phyloP scores from a whole-genome alignment of 768 basidiomycete species.

The Psilocybe subaeruginosa region DNA sequence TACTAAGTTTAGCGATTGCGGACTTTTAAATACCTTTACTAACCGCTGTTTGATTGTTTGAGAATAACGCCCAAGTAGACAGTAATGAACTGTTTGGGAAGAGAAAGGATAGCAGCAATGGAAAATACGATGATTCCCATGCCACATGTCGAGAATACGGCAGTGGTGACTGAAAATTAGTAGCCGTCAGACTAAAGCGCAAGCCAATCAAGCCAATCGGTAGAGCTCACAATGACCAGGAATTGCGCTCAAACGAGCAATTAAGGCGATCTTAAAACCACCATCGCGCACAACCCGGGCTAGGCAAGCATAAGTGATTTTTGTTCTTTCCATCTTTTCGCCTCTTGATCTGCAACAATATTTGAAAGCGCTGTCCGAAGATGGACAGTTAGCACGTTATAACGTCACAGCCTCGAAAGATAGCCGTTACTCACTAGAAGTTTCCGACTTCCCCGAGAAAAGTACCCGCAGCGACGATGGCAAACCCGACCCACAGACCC shows the following conservation, averaged over 20 bases:
- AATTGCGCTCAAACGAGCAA: slow-evolving; percentile 80
- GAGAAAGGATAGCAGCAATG: slow-evolving; percentile 77
- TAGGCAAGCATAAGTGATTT: slow-evolving; percentile 61
- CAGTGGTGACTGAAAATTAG: slow-evolving; percentile 70
- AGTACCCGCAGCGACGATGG: slow-evolving; percentile 81
- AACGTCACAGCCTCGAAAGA: background rate
- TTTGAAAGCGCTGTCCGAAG: slow-evolving; percentile 68
- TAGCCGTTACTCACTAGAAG: slow-evolving; percentile 66
- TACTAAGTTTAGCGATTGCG: background rate
- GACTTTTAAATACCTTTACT: background rate
- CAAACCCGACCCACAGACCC: slow-evolving; percentile 88
- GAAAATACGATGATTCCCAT: slow-evolving; percentile 81
- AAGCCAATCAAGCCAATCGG: background rate
- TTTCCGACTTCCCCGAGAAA: slow-evolving; percentile 87
- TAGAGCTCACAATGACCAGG: slow-evolving; percentile 77
- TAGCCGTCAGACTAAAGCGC: slow-evolving; percentile 6
- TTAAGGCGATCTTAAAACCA: slow-evolving; percentile 82
- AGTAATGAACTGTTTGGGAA: slow-evolving; percentile 91
- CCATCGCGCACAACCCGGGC: slow-evolving; percentile 80
- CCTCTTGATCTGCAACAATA: slow-evolving; percentile 77
- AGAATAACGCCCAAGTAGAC: slow-evolving; percentile 88
- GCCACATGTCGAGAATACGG: slow-evolving; percentile 87
- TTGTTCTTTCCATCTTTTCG: slow-evolving; percentile 68
- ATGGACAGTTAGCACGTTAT: slow-evolving; percentile 4
- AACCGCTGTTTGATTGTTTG: slow-evolving; percentile 49